Evolutionary conservation across 2,329 filamentous ascomycete species (phyloP).

Genomic region (Xylaria sp.): DNA sequence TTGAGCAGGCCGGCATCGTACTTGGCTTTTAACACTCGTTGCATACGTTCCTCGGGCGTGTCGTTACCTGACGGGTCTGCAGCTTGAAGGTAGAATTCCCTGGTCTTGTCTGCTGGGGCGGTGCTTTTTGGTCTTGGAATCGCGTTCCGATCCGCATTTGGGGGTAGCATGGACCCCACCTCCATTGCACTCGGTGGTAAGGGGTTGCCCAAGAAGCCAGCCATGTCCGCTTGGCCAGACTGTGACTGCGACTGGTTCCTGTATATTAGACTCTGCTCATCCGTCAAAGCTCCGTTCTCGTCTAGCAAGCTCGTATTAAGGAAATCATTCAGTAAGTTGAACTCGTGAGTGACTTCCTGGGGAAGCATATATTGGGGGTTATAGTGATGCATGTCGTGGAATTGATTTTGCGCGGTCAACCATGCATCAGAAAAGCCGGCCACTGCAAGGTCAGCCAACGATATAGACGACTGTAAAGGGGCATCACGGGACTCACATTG

Average conservation of each 20-base stretch:
- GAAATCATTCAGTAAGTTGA: slow-evolving; percentile 96
- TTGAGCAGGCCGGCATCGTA: slow-evolving; percentile 94
- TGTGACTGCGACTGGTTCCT: slow-evolving; percentile 50
- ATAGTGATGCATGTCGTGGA: slow-evolving; percentile 93
- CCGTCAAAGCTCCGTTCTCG: slow-evolving; percentile 76
- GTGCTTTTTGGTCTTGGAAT: slow-evolving; percentile 70
- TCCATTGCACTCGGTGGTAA: slow-evolving; percentile 52
- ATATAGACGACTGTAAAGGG: slow-evolving; percentile 43
- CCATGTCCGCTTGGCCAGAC: slow-evolving; percentile 57
- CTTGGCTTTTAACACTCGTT: slow-evolving; percentile 91
- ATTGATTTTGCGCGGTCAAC: slow-evolving; percentile 81
- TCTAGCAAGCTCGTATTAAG: slow-evolving; percentile 91
- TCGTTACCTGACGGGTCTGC: slow-evolving; percentile 89
- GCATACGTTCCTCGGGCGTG: slow-evolving; percentile 93
- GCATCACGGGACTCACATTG: slow-evolving; percentile 71
- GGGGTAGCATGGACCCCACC: slow-evolving; percentile 59
- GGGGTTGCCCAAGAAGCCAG: slow-evolving; percentile 55
- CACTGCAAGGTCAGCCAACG: slow-evolving; percentile 62
- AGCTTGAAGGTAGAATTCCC: slow-evolving; percentile 96
- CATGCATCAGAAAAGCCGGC: slow-evolving; percentile 84
- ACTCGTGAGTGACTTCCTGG: slow-evolving; percentile 94
- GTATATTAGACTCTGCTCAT: slow-evolving; percentile 66
- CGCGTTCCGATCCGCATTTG: slow-evolving; percentile 60
- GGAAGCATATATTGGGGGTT: slow-evolving; percentile 94
- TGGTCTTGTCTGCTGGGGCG: slow-evolving; percentile 73